phyloP scores from a whole-genome alignment of 2,329 filamentous ascomycete genomes.

The Dothideomycetidae sp. region DNA sequence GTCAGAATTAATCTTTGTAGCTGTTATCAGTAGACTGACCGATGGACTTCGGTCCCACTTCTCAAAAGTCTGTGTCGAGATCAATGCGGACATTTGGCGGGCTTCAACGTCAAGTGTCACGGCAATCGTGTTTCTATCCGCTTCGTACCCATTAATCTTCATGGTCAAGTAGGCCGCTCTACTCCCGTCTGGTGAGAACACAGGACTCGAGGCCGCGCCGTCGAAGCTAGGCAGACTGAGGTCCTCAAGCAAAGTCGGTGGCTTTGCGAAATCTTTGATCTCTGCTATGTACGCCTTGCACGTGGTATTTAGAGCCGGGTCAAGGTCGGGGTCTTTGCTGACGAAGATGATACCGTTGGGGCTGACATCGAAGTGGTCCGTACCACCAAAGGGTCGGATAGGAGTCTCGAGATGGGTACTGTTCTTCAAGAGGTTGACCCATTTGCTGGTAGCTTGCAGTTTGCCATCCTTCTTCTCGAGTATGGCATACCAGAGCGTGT shows the following conservation, averaged over 20 bases:
- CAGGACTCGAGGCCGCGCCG: slow-evolving; percentile 52
- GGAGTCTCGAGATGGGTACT: slow-evolving; percentile 46
- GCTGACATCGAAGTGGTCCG: slow-evolving; percentile 66
- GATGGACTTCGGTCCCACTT: slow-evolving; percentile 49
- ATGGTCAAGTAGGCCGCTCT: slow-evolving; percentile 66
- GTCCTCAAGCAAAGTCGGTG: slow-evolving; percentile 36
- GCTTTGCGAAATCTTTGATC: slow-evolving; percentile 45
- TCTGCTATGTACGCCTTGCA: slow-evolving; percentile 65
- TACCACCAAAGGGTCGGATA: slow-evolving; percentile 63
- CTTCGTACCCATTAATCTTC: slow-evolving; percentile 63
- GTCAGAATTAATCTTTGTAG: slow-evolving; percentile 2
- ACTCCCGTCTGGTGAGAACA: slow-evolving; percentile 60
- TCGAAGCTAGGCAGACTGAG: slow-evolving; percentile 44
- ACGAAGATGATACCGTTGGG: slow-evolving; percentile 53
- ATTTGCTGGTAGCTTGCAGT: slow-evolving; percentile 16
- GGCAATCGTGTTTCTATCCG: slow-evolving; percentile 58
- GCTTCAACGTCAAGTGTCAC: slow-evolving; percentile 48
- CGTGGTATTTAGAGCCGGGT: slow-evolving; percentile 63
- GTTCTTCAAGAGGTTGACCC: slow-evolving; percentile 48
- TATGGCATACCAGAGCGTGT: slow-evolving; percentile 58
- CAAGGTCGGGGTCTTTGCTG: slow-evolving; percentile 56
- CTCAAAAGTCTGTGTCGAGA: slow-evolving; percentile 47
- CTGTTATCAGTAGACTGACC: slow-evolving; percentile 14
- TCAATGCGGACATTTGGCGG: slow-evolving; percentile 29
- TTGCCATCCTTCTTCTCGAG: slow-evolving; percentile 30